A percentile compares a stretch with the other conserved stretches of the same genome.
phyloP scores from a whole-genome alignment of 768 basidiomycete genomes.

The Leucocoprinus sp. region DNA sequence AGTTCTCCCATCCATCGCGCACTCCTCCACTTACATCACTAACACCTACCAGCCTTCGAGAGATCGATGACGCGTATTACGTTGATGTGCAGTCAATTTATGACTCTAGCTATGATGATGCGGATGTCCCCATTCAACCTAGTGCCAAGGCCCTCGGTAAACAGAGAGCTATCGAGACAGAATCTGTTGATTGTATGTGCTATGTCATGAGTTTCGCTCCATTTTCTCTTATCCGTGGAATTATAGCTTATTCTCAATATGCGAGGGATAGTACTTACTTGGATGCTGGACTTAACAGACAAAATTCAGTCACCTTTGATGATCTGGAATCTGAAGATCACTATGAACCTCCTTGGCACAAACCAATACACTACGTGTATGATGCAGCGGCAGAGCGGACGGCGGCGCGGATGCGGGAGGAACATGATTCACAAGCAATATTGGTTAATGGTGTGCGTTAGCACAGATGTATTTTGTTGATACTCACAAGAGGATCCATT shows the following conservation, averaged over 20 bases:
- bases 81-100: background rate
- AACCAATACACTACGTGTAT: conserved; percentile 71
- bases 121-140: conserved; percentile 46
- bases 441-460: conserved; percentile 14
- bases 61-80: conserved; percentile 6
- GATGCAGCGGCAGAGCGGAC: conserved; percentile 86
- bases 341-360: conserved; percentile 27
- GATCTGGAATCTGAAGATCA: conserved; percentile 16
- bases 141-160: conserved; percentile 90
- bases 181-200: conserved; percentile 35
- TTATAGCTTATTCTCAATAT: conserved; percentile 4
- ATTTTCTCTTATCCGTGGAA: too few relatives aligned
- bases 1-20: conserved; percentile 39
- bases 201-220: background rate
- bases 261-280: background rate
- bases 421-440: conserved; percentile 14
- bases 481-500: too few relatives aligned
- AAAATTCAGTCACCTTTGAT: conserved; percentile 7
- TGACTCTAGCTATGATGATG: background rate
- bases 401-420: conserved; percentile 46
- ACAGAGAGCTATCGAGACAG: conserved; percentile 50
- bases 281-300: background rate
- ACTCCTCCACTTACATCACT: conserved; percentile 69
- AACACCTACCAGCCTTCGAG: conserved; percentile 14
- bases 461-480: too few relatives aligned